phyloP scores from a whole-genome alignment of 306 rosid species.

The Malus fusca region DNA sequence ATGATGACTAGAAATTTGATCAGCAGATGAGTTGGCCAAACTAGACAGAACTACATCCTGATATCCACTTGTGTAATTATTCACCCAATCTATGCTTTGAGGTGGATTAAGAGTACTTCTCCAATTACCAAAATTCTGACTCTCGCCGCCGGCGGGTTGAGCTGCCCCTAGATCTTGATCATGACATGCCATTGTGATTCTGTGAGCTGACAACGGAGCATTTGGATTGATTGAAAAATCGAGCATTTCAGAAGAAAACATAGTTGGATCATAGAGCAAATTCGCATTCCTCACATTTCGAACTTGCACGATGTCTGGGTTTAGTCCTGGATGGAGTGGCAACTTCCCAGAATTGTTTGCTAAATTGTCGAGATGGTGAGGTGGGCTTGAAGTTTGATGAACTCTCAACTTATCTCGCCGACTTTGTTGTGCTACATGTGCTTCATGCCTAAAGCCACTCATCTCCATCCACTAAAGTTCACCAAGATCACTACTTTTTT shows the following conservation, averaged over 20 bases:
- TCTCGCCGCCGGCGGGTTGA: constrained; percentile 14
- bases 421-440: constrained; percentile 81
- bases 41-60: constrained; percentile 7
- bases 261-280: constrained; percentile 44
- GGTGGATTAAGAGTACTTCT: constrained; percentile 17
- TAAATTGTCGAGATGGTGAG: constrained; percentile 9
- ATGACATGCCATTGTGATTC: neutral
- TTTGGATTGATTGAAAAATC: constrained; percentile 29
- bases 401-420: constrained; percentile 79
- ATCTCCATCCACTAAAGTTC: constrained; percentile 36
- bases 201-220: constrained; percentile 11
- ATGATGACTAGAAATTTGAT: constrained; percentile 10
- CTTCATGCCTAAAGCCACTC: constrained; percentile 53
- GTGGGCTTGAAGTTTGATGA: constrained; percentile 19
- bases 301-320: constrained; percentile 44
- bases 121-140: constrained; percentile 23
- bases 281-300: constrained; percentile 45
- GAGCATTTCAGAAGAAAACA: constrained; percentile 36
- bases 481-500: neutral
- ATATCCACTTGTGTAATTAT: constrained; percentile 28
- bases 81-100: constrained; percentile 47
- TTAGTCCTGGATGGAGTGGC: constrained; percentile 17
- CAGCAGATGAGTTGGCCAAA: neutral
- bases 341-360: constrained; percentile 26
- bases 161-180: neutral